Evolutionary conservation across 179 eudicot genomes (phyloP).

Genomic region (Dionaea muscipula): DNA sequence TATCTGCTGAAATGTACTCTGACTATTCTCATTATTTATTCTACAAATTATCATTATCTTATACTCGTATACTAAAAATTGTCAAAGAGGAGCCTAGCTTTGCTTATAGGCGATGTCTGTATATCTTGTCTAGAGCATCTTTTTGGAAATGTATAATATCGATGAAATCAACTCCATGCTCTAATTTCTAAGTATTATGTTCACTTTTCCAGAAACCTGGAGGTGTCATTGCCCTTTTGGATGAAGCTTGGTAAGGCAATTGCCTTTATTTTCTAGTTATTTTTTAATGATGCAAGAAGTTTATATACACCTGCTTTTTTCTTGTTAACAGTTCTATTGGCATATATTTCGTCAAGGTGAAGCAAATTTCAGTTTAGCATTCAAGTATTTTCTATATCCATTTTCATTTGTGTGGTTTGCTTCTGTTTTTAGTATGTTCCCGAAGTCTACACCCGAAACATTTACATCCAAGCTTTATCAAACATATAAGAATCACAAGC

Average conservation of each 20-base stretch:
- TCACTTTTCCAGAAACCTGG: constrained; percentile 73
- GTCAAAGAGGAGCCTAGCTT: too few species aligned
- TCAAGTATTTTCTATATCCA: neutral
- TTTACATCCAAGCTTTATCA: constrained; percentile 89
- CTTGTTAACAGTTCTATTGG: neutral
- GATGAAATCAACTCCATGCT: too few species aligned
- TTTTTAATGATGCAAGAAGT: too few species aligned
- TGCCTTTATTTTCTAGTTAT: constrained; percentile 1
- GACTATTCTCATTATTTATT: too few species aligned
- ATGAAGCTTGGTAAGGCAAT: constrained; percentile 81
- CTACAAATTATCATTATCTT: too few species aligned
- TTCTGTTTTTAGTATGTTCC: constrained; percentile 70
- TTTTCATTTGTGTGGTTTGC: constrained; percentile 5
- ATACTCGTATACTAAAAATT: too few species aligned
- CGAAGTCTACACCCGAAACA: constrained; percentile 92
- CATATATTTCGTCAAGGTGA: neutral
- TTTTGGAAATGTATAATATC: too few species aligned
- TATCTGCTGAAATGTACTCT: too few species aligned
- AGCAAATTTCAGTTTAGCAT: neutral
- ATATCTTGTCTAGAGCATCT: too few species aligned
- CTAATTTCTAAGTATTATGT: constrained; percentile 5
- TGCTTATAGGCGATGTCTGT: too few species aligned
- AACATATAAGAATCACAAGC: constrained; percentile 76
- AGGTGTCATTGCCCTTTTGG: constrained; percentile 84
- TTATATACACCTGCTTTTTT: too few species aligned